These are phyloP conservation scores for Leccinum colubrinum DNA, from an alignment of 1,284 basidiomycete species.

Conservation along the genomic window DNA sequence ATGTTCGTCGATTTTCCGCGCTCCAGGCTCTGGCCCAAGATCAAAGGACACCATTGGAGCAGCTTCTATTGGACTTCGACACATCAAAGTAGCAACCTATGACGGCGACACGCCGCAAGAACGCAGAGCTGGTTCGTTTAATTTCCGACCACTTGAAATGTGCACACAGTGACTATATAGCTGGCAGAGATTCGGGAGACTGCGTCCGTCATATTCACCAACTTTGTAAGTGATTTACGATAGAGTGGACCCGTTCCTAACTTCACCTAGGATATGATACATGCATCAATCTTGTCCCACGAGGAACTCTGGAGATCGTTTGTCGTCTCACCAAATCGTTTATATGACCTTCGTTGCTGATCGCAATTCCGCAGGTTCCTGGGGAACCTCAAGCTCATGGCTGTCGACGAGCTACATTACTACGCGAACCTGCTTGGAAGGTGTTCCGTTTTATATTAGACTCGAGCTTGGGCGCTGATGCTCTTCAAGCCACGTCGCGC, in stretches of 20 bases:
- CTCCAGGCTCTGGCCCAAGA: constrained; percentile 85
- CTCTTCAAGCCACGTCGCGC: constrained; percentile 68
- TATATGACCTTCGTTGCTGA: constrained; percentile 2
- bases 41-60: constrained; percentile 69
- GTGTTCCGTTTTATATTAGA: constrained; percentile 32
- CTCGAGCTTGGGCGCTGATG: constrained; percentile 2
- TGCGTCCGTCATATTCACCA: constrained; percentile 73
- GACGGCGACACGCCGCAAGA: constrained; percentile 87
- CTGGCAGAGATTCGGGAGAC: constrained; percentile 58
- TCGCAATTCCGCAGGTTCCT: constrained; percentile 51
- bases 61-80: constrained; percentile 63
- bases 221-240: constrained; percentile 52
- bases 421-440: constrained; percentile 74
- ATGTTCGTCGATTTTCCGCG: background rate
- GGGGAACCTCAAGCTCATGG: constrained; percentile 75
- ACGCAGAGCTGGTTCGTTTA: constrained; percentile 45
- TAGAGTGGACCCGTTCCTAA: background rate
- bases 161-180: background rate
- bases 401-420: constrained; percentile 85
- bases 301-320: constrained; percentile 84
- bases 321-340: constrained; percentile 10
- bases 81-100: constrained; percentile 75
- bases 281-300: constrained; percentile 81
- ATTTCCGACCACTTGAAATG: background rate
- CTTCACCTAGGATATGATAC: constrained; percentile 76